A percentile compares a stretch with the other conserved stretches of the same genome.
Evolutionary conservation across 2,329 filamentous ascomycete genomes (phyloP).

Genomic region (Aspergillus novoparasiticus): DNA sequence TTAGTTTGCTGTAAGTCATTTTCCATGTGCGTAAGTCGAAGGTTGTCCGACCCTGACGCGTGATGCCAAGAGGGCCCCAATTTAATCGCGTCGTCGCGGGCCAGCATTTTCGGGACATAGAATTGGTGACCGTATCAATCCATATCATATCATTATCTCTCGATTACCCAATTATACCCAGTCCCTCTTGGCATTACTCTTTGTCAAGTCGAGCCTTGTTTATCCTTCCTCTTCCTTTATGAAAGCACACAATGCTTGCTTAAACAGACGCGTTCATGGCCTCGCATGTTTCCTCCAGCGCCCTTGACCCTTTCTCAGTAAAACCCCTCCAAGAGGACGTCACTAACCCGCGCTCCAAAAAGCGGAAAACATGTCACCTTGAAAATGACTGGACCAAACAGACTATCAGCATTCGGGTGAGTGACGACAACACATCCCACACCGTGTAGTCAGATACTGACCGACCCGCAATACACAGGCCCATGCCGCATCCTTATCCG

Average conservation of each 20-base stretch:
- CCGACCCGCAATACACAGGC: constrained; percentile 27
- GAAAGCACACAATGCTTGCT: constrained; percentile 16
- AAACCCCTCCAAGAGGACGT: constrained; percentile 32
- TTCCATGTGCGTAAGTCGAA: background rate
- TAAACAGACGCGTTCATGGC: constrained; percentile 38
- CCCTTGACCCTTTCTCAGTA: constrained; percentile 38
- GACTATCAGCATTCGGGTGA: constrained; percentile 38
- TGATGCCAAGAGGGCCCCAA: constrained; percentile 24
- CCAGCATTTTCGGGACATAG: background rate
- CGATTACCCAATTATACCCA: background rate
- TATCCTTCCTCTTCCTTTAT: background rate
- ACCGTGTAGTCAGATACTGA: background rate
- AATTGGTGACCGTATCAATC: background rate
- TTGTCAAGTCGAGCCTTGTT: background rate
- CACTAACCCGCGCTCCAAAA: constrained; percentile 32
- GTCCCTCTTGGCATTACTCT: background rate
- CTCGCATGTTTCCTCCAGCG: constrained; percentile 32
- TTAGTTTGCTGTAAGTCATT: background rate
- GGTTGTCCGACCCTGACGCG: constrained; percentile 21
- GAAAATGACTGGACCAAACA: constrained; percentile 20
- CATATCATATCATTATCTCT: background rate
- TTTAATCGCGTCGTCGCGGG: constrained; percentile 13
- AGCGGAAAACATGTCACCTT: constrained; percentile 34
- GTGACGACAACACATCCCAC: constrained; percentile 7
- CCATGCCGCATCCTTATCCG: constrained; percentile 37